Conservation (phyloP, 495 filamentous ascomycete genomes). For the Trichoderma erinaceum region DNA sequence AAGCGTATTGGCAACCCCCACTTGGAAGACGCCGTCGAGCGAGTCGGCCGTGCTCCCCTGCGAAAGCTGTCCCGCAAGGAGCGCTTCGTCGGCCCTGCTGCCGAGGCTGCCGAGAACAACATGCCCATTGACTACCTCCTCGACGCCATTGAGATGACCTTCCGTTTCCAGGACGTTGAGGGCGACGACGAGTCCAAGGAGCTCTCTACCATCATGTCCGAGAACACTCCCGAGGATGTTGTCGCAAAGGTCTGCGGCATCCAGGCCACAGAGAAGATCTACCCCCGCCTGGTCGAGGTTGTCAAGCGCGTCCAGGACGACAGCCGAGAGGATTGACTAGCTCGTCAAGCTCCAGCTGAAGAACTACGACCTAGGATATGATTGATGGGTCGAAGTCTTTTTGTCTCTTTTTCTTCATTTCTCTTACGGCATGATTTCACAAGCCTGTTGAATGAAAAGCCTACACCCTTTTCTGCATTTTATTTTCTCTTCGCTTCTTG, state of each 20-base stretch:
- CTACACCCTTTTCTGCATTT: not conserved
- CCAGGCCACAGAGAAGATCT: slow-evolving; percentile 64
- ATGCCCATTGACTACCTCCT: slow-evolving; percentile 63
- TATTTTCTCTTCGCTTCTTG: slow-evolving; percentile 7
- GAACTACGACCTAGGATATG: not conserved
- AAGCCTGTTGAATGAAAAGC: no score
- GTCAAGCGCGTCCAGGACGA: slow-evolving; percentile 73
- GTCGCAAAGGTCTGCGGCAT: slow-evolving; percentile 69
- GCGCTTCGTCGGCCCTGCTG: slow-evolving; percentile 88
- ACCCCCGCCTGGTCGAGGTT: slow-evolving; percentile 58
- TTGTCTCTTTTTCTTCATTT: not conserved
- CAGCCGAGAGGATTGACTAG: slow-evolving; percentile 29
- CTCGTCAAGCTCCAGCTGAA: not conserved
- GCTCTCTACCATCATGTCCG: slow-evolving; percentile 74
- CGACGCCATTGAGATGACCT: slow-evolving; percentile 73
- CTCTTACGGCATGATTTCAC: not conserved
- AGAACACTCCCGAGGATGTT: slow-evolving; percentile 59
- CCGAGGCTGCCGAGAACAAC: slow-evolving; percentile 72
- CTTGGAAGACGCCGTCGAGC: slow-evolving; percentile 86
- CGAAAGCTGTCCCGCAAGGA: slow-evolving; percentile 90
- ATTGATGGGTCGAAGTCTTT: not conserved
- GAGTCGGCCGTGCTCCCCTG: slow-evolving; percentile 89
- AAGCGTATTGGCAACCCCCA: slow-evolving; percentile 90
- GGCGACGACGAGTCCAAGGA: slow-evolving; percentile 81
- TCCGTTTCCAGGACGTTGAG: slow-evolving; percentile 87